Base-by-base conservation (phyloP, 2,329 filamentous ascomycete genomes). In the Macrophomina tecta region DNA sequence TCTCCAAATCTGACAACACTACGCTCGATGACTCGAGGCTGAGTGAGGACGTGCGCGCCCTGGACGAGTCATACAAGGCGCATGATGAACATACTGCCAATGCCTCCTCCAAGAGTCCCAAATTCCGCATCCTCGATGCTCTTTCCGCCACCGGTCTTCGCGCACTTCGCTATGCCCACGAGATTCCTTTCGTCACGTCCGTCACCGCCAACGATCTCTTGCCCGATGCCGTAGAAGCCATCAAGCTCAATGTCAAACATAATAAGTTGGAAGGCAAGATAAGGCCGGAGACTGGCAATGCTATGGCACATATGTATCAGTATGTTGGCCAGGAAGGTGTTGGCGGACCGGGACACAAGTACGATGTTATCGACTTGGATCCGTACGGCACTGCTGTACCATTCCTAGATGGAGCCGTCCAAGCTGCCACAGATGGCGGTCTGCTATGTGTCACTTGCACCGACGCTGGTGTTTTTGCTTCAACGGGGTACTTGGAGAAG, bases 361-460 rank as follows among this genome's bases (percentile, higher is more conserved):
- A 97, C 77, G 92, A 98, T 77, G 94, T 97, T 28, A 95, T 99
- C 70, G 95, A 99, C 76, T 86, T 99, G 36, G 95, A 99, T 76
- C 95, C 95, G 0, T 99, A 99, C 73, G 95, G 95, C 49, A 96
- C 93, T 0, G 95, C 94, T 0, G 92, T 92, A 9, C 91, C 92
- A 1, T 99, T 99, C 78, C 86, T 99, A 64, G 95, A 99, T 76
- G 89, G 92, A 1, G 93, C 95, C 1, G 84, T 99, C 8, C 94
- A 97, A 79, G 89, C 92, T 1, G 86, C 97, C 7, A 89, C 91
- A 70, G 92, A 97, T 72, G 94, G 94, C 1, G 95, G 95, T 4
- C 84, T 99, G 46, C 85, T 99, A 4, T 97, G 94, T 76, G 91
- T 99, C 5, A 99, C 95, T 1, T 99, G 95, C 79, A 99, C 95